Evolutionary conservation across 345 rosid species (phyloP).

Genomic region (Microthlaspi erraticum): DNA sequence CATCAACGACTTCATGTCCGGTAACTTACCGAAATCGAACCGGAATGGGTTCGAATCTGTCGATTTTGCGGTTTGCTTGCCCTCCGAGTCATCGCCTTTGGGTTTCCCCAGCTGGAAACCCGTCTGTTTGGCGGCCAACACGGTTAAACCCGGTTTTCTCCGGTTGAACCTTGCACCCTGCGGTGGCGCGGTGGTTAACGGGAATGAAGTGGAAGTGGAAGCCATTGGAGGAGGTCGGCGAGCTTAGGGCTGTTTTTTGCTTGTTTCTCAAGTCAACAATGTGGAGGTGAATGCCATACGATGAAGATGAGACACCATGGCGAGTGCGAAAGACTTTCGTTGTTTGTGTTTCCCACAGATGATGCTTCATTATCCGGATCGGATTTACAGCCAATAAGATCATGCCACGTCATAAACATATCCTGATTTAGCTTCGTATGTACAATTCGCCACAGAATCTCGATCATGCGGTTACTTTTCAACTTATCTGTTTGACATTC

Average conservation of each 20-base stretch:
- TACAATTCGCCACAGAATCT: conserved; percentile 43
- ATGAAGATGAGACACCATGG: conserved; percentile 41
- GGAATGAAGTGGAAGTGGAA: conserved; percentile 73
- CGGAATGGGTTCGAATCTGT: conserved; percentile 60
- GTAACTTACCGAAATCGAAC: conserved; percentile 62
- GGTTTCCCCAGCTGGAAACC: conserved; percentile 60
- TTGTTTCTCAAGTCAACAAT: conserved; percentile 41
- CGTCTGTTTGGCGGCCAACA: conserved; percentile 68
- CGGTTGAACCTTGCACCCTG: conserved; percentile 48
- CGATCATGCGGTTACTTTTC: conserved; percentile 24
- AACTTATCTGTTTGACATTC: no score
- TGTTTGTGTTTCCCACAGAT: conserved; percentile 30
- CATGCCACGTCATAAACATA: conserved; percentile 52
- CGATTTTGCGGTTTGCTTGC: conserved; percentile 43
- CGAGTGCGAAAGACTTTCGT: conserved; percentile 32
- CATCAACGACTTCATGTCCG: conserved; percentile 65
- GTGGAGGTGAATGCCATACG: conserved; percentile 22
- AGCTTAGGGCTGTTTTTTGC: conserved; percentile 14
- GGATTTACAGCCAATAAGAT: conserved; percentile 50
- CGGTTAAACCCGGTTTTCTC: conserved; percentile 52
- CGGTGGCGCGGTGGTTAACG: conserved; percentile 52
- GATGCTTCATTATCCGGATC: conserved; percentile 49
- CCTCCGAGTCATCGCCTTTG: conserved; percentile 48
- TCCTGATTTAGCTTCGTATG: conserved; percentile 21
- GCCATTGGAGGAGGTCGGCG: conserved; percentile 63